Conservation (phyloP, 768 basidiomycete species). For the Collybia sp. region DNA sequence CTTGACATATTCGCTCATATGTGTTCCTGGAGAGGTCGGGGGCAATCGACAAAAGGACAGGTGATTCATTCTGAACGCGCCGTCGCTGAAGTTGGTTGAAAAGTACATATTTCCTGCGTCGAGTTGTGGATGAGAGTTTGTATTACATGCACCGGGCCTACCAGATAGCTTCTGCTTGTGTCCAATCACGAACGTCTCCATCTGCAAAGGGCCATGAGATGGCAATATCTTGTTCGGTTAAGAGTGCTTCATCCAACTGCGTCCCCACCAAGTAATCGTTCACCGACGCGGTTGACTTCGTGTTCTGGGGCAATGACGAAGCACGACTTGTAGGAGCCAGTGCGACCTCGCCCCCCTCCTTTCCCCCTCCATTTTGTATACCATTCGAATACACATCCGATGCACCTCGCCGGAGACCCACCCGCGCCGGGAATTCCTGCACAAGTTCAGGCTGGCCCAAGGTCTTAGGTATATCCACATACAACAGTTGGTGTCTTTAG, state of each 20-base stretch:
- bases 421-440: slow-evolving; percentile 78
- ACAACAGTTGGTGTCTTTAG: slow-evolving; percentile 75
- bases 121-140: not conserved
- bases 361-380: slow-evolving; percentile 16
- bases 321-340: slow-evolving; percentile 43
- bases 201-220: slow-evolving; percentile 83
- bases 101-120: slow-evolving; percentile 75
- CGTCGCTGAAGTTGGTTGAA: slow-evolving; percentile 71
- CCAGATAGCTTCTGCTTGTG: slow-evolving; percentile 88
- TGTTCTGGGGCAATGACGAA: slow-evolving; percentile 40
- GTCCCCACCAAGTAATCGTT: slow-evolving; percentile 82
- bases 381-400: slow-evolving; percentile 24
- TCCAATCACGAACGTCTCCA: slow-evolving; percentile 71
- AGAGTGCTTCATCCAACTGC: slow-evolving; percentile 76
- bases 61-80: slow-evolving; percentile 84
- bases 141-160: slow-evolving; percentile 26
- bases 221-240: slow-evolving; percentile 65
- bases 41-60: slow-evolving; percentile 70
- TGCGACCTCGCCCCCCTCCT: slow-evolving; percentile 11
- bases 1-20: slow-evolving; percentile 72
- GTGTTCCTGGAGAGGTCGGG: slow-evolving; percentile 60
- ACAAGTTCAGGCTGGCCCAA: slow-evolving; percentile 3
- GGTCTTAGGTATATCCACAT: not conserved
- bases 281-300: slow-evolving; percentile 43
- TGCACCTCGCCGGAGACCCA: slow-evolving; percentile 60